Percentiles rank a stretch among this genome's conserved stretches.
Conservation (phyloP, 148 eudicot species). For the Dysphania ambrosioides region DNA sequence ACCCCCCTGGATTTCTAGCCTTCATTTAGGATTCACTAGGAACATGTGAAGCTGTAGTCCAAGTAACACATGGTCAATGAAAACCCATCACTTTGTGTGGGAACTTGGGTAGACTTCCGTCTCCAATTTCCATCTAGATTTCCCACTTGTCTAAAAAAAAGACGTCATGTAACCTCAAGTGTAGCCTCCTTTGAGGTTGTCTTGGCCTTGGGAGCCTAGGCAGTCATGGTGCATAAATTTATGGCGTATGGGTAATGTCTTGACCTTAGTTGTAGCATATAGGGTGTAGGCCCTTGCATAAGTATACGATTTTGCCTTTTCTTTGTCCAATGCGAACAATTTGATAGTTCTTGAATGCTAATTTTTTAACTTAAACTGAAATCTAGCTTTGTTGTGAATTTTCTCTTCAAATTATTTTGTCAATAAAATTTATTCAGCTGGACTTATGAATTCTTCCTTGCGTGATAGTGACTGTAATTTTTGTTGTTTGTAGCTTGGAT, state of each 20-base stretch:
- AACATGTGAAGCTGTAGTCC: neutral
- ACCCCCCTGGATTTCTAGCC: neutral
- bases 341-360: neutral
- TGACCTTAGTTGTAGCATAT: neutral
- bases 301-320: neutral
- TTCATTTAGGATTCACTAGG: neutral
- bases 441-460: neutral
- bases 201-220: neutral
- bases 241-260: neutral
- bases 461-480: conserved; percentile 11
- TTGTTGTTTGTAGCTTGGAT: conserved; percentile 70
- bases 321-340: neutral
- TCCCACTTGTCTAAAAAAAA: neutral
- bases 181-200: neutral
- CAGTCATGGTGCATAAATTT: neutral
- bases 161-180: neutral
- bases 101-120: neutral
- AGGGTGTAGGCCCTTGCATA: neutral
- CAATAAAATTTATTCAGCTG: neutral
- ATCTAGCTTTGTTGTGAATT: too few species aligned
- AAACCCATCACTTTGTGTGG: neutral
- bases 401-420: neutral
- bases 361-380: neutral
- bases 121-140: neutral
- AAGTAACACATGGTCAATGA: neutral